These are phyloP conservation scores for Aspergillus fischeri DNA, from an alignment of 2,329 filamentous ascomycete species.

Conservation along the genomic window DNA sequence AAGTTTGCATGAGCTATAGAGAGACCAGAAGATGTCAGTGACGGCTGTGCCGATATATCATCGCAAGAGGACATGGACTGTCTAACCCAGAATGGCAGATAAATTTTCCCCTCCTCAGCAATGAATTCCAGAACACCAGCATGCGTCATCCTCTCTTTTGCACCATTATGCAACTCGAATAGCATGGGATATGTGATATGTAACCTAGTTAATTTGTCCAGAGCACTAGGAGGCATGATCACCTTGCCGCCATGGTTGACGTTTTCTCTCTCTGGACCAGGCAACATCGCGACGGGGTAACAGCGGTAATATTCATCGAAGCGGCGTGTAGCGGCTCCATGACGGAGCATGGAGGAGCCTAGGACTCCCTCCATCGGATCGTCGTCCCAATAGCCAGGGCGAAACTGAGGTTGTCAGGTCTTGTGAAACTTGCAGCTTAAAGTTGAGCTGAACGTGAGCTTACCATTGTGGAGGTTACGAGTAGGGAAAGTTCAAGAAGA, in stretches of 20 bases:
- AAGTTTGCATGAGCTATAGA: constrained; percentile 82
- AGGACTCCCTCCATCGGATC: constrained; percentile 52
- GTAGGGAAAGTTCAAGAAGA: background rate
- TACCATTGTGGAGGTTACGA: constrained; percentile 22
- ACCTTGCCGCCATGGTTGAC: constrained; percentile 98
- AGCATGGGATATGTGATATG: constrained; percentile 97
- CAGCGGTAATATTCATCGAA: constrained; percentile 99
- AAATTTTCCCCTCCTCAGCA: constrained; percentile 93
- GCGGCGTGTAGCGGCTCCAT: constrained; percentile 57
- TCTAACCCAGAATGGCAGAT: constrained; percentile 87
- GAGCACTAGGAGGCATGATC: constrained; percentile 88
- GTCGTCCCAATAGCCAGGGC: constrained; percentile 50
- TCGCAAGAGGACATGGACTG: background rate
- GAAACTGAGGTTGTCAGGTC: constrained; percentile 34
- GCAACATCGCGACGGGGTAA: constrained; percentile 92
- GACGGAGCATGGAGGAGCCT: constrained; percentile 50
- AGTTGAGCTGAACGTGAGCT: constrained; percentile 4
- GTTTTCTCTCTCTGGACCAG: constrained; percentile 79
- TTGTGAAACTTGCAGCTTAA: background rate
- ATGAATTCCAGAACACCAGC: constrained; percentile 96
- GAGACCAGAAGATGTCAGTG: constrained; percentile 4
- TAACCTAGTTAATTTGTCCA: constrained; percentile 92
- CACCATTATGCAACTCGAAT: constrained; percentile 91
- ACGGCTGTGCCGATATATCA: background rate
- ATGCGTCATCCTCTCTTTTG: constrained; percentile 75